Evolutionary conservation across 495 filamentous ascomycete genomes (phyloP), one percentile per base, ranked within the genome.

Genomic region (Acidomyces sp.): DNA sequence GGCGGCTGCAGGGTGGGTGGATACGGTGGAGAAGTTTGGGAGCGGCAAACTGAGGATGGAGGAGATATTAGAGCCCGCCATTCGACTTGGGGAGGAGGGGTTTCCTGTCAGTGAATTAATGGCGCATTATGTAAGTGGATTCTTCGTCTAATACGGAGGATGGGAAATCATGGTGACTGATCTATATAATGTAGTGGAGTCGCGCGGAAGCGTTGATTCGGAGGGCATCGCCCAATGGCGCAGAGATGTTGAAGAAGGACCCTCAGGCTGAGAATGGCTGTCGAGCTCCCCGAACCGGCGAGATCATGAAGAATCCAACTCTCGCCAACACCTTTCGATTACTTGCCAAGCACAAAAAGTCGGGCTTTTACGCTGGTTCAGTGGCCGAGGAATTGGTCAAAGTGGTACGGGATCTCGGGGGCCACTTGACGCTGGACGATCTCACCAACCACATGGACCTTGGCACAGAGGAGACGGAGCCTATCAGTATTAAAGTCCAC

Each of bases 1-100:
- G 6, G 85, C 92, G 5, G 76, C 92, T 9, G 92, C 87, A 5
- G 90, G 92, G 2, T 97, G 92, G 90, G 76, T 82, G 23, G 90
- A 97, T 58, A 78, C 77, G 0, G 69, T 96, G n/a, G 77, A 87
- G 61, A 78, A 71, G 34, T 95, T 96, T 58, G 90, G 90, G 3
- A 94, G 85, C 56, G 83, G 85, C 2, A 93, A 80, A 60, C 43
- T 96, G 20, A 73, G 67, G 0, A 43, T 97, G 59, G 67, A 74
- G 52, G 74, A 94, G 55, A 78, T 96, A 32, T 62, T 97, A 18
- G 65, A 63, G 25, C 88, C 90, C 9, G 90, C 83, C 0, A 85
- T 94, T 51, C 73, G 82, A 53, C 67, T 96, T 9, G 90, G 75
- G 0, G 87, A 96, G 57, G 72, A 85, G 38, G 90, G 90, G 0